A percentile compares a stretch with the other conserved stretches of the same genome.
These are phyloP conservation scores for Breynia disticha DNA, from an alignment of 441 rosid genomes.

Conservation along the genomic window DNA sequence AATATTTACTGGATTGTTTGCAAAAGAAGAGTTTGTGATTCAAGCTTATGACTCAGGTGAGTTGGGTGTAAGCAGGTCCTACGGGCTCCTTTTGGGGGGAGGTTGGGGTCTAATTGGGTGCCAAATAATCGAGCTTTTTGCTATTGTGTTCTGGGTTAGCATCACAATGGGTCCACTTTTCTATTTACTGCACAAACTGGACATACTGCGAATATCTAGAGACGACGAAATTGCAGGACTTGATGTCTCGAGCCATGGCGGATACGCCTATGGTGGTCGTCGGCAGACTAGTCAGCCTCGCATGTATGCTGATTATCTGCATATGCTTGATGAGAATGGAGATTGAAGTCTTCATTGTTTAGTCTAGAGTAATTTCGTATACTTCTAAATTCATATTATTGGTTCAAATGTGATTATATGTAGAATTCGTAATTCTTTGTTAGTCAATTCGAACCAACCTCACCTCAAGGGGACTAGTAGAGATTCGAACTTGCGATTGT, in stretches of 20 bases:
- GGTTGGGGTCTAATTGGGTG: conserved; percentile 60
- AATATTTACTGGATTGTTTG: conserved; percentile 66
- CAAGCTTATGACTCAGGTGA: conserved; percentile 38
- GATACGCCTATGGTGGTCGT: conserved; percentile 37
- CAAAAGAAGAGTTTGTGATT: conserved; percentile 51
- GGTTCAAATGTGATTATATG: no score
- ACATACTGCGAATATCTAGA: conserved; percentile 31
- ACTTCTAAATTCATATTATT: no score
- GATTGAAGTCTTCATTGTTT: background rate
- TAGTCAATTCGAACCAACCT: no score
- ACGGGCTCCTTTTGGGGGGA: conserved; percentile 66
- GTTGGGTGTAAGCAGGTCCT: conserved; percentile 34
- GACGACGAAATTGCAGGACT: conserved; percentile 52
- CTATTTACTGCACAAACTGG: conserved; percentile 43
- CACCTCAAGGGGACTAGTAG: no score
- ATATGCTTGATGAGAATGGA: conserved; percentile 23
- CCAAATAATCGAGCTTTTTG: conserved; percentile 46
- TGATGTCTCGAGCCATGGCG: conserved; percentile 56
- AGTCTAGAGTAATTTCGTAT: background rate
- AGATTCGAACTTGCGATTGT: no score
- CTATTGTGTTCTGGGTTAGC: conserved; percentile 49
- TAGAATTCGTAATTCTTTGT: no score
- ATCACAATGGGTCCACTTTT: conserved; percentile 67
- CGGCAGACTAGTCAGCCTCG: conserved; percentile 28
- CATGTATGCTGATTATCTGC: conserved; percentile 23